Base-by-base conservation (phyloP, 2,329 filamentous ascomycete species). In the Colletotrichum sp. region DNA sequence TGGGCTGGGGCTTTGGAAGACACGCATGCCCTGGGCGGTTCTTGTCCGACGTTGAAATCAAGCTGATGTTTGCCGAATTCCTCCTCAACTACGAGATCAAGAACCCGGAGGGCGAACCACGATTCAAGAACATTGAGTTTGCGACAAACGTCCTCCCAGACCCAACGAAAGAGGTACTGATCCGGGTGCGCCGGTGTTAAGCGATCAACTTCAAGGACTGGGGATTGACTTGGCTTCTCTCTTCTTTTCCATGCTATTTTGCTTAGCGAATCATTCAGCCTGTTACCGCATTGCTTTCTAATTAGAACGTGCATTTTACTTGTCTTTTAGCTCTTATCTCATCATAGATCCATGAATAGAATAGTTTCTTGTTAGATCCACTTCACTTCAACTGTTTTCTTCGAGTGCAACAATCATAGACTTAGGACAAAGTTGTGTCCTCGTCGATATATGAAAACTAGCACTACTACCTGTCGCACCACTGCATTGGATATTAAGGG, bases 21-120 rank as follows among this genome's bases (percentile, higher is more conserved):
- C 77, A 78, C 49, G 77, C 71, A 5, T 79, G 77, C 26, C 49
- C 77, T 9, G 77, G 78, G 0, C 9, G 63, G 4, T 65, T 57
- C n/a, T 71, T 77, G 16, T 69, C 77, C 8, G 76, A 75, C 5
- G 57, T 59, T 8, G 76, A 77, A 16, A 77, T 78, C 59, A 79
- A 77, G 59, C 26, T 79, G n/a, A 62, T 78, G 3, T 26, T 78
- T 39, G 77, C 67, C 2, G 68, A 71, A 6, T 49, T 74, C n/a
- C 39, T 78, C 10, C 52, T 73, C 2, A 68, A 76, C 16, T 78
- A 67, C 62, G 77, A 78, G 18, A 71, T 79, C 36, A 73, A 69
- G 18, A 36, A 52, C 26, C 9, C 28, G 3, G 57, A 73, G 16
- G 65, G 71, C 4, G 78, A 80, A 18, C 69, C 60, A 4, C 30